Base-by-base conservation (phyloP, 108 stramenopile species). In the Aurantiochytrium sp. region DNA sequence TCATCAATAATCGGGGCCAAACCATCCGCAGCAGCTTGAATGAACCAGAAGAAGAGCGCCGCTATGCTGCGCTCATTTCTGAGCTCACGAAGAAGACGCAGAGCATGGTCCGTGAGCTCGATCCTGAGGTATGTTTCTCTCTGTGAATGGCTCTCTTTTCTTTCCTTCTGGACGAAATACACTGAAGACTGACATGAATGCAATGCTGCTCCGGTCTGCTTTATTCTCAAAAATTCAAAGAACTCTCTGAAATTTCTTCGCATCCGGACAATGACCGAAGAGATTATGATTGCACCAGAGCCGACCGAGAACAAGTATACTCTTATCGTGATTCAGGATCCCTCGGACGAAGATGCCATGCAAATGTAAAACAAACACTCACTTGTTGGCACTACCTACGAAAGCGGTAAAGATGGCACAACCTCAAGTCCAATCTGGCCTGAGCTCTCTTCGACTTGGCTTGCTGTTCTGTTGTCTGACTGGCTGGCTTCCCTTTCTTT, bases 51-150 rank as follows among this genome's bases (percentile, higher is more conserved):
- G 76, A 83, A 45, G 76, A 83, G 76, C 76, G 76, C 45, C 45
- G 51, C 2, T 83, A 83, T 45, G 76, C 76, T 23, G 51, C 49
- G 23, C 76, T 83, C 23, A 83, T 83, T 23, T 83, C 76, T 2
- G 76, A 83, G 51, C 76, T 83, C 23, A 83, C 76, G 19, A 83
- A 83, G 51, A 83, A 83, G 51, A 83, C 76, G 10, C 76, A 83
- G 76, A 83, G 76, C 76, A 83, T 83, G 76, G 76, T 83, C 23
- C 76, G 76, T 16, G 76, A 83, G 76, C 51, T 83, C 25, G 76
- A 83, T 23, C 76, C 76, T 12, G 76, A 83, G 51, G 51, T 53
- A 47, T 2, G 76, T 53, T 59, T 19, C 0, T 35, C 35, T 35
- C 35, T 2, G 35, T 35, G 1, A 35, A 35, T 35, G 35, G 55